Conservation (phyloP, 1,284 basidiomycete species). For the Fomitopsis schrenkii region DNA sequence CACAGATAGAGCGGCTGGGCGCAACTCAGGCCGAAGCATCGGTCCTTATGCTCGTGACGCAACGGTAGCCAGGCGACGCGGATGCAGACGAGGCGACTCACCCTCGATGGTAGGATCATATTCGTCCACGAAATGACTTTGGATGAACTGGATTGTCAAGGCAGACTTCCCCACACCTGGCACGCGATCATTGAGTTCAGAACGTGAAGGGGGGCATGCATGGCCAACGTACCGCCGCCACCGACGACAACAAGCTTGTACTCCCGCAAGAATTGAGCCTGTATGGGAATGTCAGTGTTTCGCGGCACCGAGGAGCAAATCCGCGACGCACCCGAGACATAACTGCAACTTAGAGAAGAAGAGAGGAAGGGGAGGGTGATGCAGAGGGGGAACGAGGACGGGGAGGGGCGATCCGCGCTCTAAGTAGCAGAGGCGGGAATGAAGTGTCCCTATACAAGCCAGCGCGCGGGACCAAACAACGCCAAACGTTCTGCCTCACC, state of each 20-base stretch:
- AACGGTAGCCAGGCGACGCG: background rate
- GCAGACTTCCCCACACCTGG: conserved; percentile 95
- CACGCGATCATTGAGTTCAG: background rate
- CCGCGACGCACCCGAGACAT: conserved; percentile 29
- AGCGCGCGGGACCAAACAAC: background rate
- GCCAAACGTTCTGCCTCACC: background rate
- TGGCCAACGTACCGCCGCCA: conserved; percentile 77
- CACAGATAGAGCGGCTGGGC: background rate
- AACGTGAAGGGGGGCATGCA: background rate
- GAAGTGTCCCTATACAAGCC: conserved; percentile 1
- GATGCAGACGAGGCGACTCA: conserved; percentile 26
- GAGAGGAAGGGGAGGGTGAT: conserved; percentile 8
- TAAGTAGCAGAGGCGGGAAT: background rate
- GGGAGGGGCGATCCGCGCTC: conserved; percentile 11
- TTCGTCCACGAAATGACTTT: conserved; percentile 96
- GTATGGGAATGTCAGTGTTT: conserved; percentile 1
- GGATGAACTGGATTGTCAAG: conserved; percentile 97
- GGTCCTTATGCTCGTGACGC: background rate
- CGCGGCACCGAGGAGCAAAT: background rate
- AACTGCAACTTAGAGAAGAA: conserved; percentile 11
- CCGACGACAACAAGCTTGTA: conserved; percentile 98
- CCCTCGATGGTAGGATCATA: conserved; percentile 98
- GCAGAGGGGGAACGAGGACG: conserved; percentile 13
- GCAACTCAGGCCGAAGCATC: background rate
- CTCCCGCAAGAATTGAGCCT: conserved; percentile 90